Conservation (phyloP, 2,329 filamentous ascomycete species). For the Ascochyta lentis region DNA sequence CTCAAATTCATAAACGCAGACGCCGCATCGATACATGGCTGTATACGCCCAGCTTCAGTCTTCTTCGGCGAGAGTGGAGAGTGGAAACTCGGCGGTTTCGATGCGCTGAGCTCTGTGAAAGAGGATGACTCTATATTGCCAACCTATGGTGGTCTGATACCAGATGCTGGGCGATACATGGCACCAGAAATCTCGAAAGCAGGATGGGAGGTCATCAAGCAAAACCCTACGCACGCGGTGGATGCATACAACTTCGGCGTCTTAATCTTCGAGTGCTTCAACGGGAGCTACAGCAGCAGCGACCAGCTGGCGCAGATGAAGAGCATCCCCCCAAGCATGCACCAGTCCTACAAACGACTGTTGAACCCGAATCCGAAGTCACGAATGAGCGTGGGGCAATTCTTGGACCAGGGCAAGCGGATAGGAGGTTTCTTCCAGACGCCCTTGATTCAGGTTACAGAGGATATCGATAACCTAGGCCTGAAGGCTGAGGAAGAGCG, state of each 20-base stretch:
- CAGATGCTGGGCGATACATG: slow-evolving; percentile 82
- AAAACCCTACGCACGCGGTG: slow-evolving; percentile 77
- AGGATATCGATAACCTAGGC: slow-evolving; percentile 90
- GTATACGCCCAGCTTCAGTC: slow-evolving; percentile 81
- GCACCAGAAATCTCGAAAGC: slow-evolving; percentile 84
- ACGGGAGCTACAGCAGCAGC: slow-evolving; percentile 75
- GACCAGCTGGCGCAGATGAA: slow-evolving; percentile 88
- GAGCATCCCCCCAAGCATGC: slow-evolving; percentile 85
- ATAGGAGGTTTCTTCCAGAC: slow-evolving; percentile 90
- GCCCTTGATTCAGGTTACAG: slow-evolving; percentile 86
- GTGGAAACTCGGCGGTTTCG: slow-evolving; percentile 95
- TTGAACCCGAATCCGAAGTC: slow-evolving; percentile 89
- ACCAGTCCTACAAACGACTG: slow-evolving; percentile 87
- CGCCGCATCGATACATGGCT: slow-evolving; percentile 88
- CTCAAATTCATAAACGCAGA: slow-evolving; percentile 96
- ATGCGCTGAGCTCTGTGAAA: slow-evolving; percentile 91
- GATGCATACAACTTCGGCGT: slow-evolving; percentile 89
- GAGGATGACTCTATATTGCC: slow-evolving; percentile 95
- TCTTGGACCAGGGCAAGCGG: slow-evolving; percentile 86
- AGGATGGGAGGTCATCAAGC: slow-evolving; percentile 92
- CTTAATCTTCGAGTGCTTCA: slow-evolving; percentile 89
- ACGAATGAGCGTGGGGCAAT: slow-evolving; percentile 81
- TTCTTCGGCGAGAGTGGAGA: slow-evolving; percentile 96
- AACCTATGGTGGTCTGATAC: slow-evolving; percentile 84
- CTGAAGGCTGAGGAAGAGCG: slow-evolving; percentile 85